These are phyloP conservation scores for Russula ochroleuca DNA, from an alignment of 768 basidiomycete genomes.

Conservation along the genomic window DNA sequence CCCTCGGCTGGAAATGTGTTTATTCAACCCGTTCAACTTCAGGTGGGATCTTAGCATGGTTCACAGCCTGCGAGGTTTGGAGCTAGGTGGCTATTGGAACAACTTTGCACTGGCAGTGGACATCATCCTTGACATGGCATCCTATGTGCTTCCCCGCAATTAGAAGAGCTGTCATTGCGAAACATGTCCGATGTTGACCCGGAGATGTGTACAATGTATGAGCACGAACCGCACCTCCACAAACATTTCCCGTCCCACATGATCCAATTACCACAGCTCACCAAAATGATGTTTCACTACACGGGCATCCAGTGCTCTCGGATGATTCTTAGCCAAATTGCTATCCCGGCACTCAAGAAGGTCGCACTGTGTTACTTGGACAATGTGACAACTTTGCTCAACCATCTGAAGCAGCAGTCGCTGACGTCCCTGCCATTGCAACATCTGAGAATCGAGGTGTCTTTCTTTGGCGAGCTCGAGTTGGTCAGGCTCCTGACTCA, in stretches of 20 bases:
- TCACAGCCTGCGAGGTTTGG: conserved; percentile 61
- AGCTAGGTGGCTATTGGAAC: conserved; percentile 78
- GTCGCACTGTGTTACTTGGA: conserved; percentile 77
- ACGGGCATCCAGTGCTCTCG: too few relatives aligned
- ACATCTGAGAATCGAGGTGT: conserved; percentile 67
- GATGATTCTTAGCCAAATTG: too few relatives aligned
- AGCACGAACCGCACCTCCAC: conserved; percentile 32
- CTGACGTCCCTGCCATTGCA: conserved; percentile 66
- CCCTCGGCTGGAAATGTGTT: conserved; percentile 65
- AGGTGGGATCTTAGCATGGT: conserved; percentile 65
- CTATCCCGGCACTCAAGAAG: too few relatives aligned
- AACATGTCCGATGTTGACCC: conserved; percentile 64
- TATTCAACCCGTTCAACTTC: conserved; percentile 82
- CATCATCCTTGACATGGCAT: conserved; percentile 62
- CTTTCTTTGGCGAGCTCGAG: conserved; percentile 69
- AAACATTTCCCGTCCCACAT: conserved; percentile 29
- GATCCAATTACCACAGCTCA: too few relatives aligned
- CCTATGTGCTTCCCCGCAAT: conserved; percentile 64
- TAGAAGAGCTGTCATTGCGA: conserved; percentile 78
- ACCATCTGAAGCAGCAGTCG: conserved; percentile 64
- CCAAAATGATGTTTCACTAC: too few relatives aligned
- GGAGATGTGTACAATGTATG: conserved; percentile 40
- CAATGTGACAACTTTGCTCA: conserved; percentile 65
- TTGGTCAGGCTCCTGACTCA: conserved; percentile 62
- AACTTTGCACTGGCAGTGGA: too few relatives aligned